A percentile compares a stretch with the other conserved stretches of the same genome.
Conservation (phyloP, 2,329 filamentous ascomycete species). For the Talaromyces rugulosus region DNA sequence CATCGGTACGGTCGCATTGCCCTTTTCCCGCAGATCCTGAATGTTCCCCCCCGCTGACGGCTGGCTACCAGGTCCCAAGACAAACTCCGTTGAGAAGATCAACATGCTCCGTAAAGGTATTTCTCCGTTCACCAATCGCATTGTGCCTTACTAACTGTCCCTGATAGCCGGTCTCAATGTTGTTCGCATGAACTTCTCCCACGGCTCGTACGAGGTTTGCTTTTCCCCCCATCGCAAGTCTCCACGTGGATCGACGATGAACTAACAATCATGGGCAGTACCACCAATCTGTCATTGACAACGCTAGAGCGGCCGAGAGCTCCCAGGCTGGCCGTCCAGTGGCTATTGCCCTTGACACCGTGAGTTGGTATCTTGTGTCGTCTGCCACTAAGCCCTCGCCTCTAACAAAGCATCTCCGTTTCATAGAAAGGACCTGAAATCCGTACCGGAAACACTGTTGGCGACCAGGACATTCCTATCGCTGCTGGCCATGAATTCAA, state of each 20-base stretch:
- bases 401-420: constrained; percentile 2
- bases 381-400: constrained; percentile 10
- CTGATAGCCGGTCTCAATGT: constrained; percentile 79
- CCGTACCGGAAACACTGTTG: constrained; percentile 70
- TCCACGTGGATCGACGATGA: neutral
- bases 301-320: constrained; percentile 82
- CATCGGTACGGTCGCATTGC: constrained; percentile 58
- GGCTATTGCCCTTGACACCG: constrained; percentile 84
- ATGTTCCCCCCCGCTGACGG: constrained; percentile 22
- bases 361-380: constrained; percentile 45
- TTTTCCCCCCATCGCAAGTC: neutral
- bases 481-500: constrained; percentile 78
- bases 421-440: constrained; percentile 75
- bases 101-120: constrained; percentile 76
- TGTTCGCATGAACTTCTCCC: constrained; percentile 99
- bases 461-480: constrained; percentile 74
- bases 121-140: constrained; percentile 4
- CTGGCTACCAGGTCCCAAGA: constrained; percentile 70
- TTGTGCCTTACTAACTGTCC: neutral
- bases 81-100: constrained; percentile 95
- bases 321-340: constrained; percentile 75
- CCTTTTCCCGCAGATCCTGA: neutral
- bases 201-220: constrained; percentile 73
- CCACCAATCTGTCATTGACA: constrained; percentile 97
- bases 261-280: constrained; percentile 52